Conservation (phyloP, 768 basidiomycete species). For the Psilocybe subaeruginosa region DNA sequence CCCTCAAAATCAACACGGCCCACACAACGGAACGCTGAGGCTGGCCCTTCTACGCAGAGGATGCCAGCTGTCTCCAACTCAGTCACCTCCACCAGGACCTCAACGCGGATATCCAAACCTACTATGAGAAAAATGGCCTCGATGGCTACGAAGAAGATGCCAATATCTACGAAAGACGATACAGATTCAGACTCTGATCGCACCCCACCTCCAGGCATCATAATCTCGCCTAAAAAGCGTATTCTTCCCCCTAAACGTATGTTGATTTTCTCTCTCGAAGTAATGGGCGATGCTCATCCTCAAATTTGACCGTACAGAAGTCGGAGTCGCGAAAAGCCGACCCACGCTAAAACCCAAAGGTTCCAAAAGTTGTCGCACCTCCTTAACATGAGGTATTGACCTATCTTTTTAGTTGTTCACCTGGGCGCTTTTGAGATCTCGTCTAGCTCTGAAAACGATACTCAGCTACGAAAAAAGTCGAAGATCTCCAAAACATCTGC, state of each 20-base stretch:
- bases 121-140: conserved; percentile 12
- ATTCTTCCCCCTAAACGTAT: neutral
- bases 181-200: conserved; percentile 16
- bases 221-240: neutral
- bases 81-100: neutral
- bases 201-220: conserved; percentile 7
- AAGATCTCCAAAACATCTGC: neutral
- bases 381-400: neutral
- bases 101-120: conserved; percentile 9
- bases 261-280: neutral
- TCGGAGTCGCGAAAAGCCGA: neutral
- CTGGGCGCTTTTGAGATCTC: conserved; percentile 15
- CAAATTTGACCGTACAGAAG: neutral
- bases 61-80: neutral
- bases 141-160: neutral
- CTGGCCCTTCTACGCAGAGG: conserved; percentile 9
- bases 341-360: neutral
- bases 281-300: neutral
- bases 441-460: conserved; percentile 18
- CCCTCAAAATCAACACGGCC: no score
- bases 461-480: conserved; percentile 4
- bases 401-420: neutral
- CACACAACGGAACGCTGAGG: conserved; percentile 1
- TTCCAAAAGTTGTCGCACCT: neutral
- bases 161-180: neutral